These are phyloP conservation scores for Colletotrichum euphorbiae DNA, from an alignment of 2,329 filamentous ascomycete genomes.

Conservation along the genomic window DNA sequence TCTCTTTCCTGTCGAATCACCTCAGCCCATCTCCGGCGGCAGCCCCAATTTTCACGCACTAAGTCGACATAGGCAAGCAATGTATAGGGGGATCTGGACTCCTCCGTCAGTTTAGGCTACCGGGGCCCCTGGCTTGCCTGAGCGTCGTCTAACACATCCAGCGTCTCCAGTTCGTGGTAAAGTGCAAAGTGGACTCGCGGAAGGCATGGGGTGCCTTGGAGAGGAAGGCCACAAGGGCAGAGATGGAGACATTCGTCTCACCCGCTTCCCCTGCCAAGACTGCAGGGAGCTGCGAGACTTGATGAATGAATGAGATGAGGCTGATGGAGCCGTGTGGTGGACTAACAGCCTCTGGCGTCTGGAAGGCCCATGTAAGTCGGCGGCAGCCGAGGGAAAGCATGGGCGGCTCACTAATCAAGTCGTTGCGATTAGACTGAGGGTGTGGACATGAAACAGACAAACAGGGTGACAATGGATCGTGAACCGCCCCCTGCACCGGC, in stretches of 20 bases:
- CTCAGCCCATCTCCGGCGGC: constrained; percentile 36
- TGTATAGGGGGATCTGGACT: constrained; percentile 21
- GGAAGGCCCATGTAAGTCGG: constrained; percentile 25
- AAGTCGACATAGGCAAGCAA: constrained; percentile 22
- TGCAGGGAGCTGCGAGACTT: constrained; percentile 25
- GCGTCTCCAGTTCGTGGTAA: constrained; percentile 11
- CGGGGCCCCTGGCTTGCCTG: constrained; percentile 1
- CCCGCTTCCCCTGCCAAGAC: constrained; percentile 34
- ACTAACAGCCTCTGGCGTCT: constrained; percentile 5
- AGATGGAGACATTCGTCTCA: constrained; percentile 35
- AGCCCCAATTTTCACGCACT: constrained; percentile 30
- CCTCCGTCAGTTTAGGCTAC: constrained; percentile 12
- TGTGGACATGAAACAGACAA: constrained; percentile 32
- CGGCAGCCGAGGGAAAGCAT: constrained; percentile 31
- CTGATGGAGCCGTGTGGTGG: constrained; percentile 18
- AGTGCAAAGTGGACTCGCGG: constrained; percentile 14
- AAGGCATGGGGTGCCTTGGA: constrained; percentile 13
- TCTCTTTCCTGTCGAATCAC: constrained; percentile 17
- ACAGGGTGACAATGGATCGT: constrained; percentile 32
- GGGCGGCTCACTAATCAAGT: constrained; percentile 30
- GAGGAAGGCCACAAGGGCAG: not conserved
- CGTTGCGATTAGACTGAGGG: constrained; percentile 36
- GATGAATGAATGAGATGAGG: constrained; percentile 23
- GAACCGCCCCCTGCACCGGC: constrained; percentile 27
- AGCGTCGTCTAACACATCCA: constrained; percentile 9